phyloP scores from a whole-genome alignment of 768 basidiomycete species.

The Panaeolus cyanescens region DNA sequence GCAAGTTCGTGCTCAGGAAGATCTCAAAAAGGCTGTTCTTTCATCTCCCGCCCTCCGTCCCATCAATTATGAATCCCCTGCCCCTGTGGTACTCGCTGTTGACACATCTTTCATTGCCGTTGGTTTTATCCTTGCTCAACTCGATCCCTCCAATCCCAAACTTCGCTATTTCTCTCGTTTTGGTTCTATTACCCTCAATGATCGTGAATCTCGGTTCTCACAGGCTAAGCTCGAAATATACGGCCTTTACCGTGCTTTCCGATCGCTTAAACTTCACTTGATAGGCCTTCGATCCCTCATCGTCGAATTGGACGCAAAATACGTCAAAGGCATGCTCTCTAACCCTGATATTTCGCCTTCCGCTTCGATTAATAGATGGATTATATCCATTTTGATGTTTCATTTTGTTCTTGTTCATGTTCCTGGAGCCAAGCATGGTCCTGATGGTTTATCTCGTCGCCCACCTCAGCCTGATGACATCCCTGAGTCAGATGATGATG shows the following conservation, averaged over 20 bases:
- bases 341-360: slow-evolving; percentile 10
- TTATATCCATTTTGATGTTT: slow-evolving; percentile 12
- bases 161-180: slow-evolving; percentile 14
- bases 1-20: neutral
- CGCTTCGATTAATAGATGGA: slow-evolving; percentile 16
- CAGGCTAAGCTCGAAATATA: slow-evolving; percentile 23
- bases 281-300: slow-evolving; percentile 1
- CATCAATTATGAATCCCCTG: slow-evolving; percentile 28
- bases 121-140: slow-evolving; percentile 18
- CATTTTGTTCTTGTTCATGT: slow-evolving; percentile 13
- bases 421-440: slow-evolving; percentile 8
- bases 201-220: slow-evolving; percentile 12
- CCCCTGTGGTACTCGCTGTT: slow-evolving; percentile 29
- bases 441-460: slow-evolving; percentile 15
- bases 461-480: slow-evolving; percentile 15
- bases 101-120: slow-evolving; percentile 31
- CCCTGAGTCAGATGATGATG: slow-evolving; percentile 1
- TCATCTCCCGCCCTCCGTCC: slow-evolving; percentile 24
- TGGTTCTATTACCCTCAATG: slow-evolving; percentile 33
- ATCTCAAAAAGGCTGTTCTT: slow-evolving; percentile 18
- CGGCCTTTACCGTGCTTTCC: slow-evolving; percentile 12
- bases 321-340: slow-evolving; percentile 14
- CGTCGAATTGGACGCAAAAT: slow-evolving; percentile 5
- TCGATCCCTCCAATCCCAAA: slow-evolving; percentile 14
- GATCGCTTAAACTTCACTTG: slow-evolving; percentile 1